A percentile compares a stretch with the other conserved stretches of the same genome.
Conservation (phyloP, 1,139 yeast genomes). For the Lodderomyces beijingensis region DNA sequence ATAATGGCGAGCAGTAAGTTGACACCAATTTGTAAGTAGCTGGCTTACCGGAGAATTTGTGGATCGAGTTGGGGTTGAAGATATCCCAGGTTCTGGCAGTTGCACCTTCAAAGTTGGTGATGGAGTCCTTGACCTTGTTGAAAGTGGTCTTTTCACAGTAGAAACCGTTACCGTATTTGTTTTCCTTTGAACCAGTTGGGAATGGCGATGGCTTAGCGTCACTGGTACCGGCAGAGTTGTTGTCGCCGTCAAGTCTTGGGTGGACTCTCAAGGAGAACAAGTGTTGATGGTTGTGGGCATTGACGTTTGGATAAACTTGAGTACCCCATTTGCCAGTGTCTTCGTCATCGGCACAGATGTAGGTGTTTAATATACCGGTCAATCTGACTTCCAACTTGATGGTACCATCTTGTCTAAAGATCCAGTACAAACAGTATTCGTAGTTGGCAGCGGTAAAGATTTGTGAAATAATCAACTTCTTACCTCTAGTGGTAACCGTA, state of each 20-base stretch:
- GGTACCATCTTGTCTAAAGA: slow-evolving; percentile 78
- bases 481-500: slow-evolving; percentile 70
- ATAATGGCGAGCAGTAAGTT: slow-evolving; percentile 67
- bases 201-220: slow-evolving; percentile 60
- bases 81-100: slow-evolving; percentile 77
- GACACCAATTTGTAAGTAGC: slow-evolving; percentile 75
- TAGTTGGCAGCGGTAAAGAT: slow-evolving; percentile 84
- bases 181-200: slow-evolving; percentile 62
- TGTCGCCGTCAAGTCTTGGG: slow-evolving; percentile 78
- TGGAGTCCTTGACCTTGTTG: slow-evolving; percentile 64
- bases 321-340: slow-evolving; percentile 75
- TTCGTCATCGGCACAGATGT: slow-evolving; percentile 58
- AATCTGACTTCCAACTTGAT: slow-evolving; percentile 73
- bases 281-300: slow-evolving; percentile 85
- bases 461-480: slow-evolving; percentile 69
- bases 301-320: slow-evolving; percentile 71
- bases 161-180: slow-evolving; percentile 73
- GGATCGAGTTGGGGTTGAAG: slow-evolving; percentile 63
- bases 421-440: slow-evolving; percentile 82
- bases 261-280: slow-evolving; percentile 74
- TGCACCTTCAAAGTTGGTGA: slow-evolving; percentile 56
- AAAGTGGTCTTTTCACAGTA: slow-evolving; percentile 58
- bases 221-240: slow-evolving; percentile 66
- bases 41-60: slow-evolving; percentile 70
- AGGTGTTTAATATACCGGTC: slow-evolving; percentile 78